These are phyloP conservation scores for Wickerhamomyces sp. DNA, from an alignment of 1,139 yeast species.

Conservation along the genomic window DNA sequence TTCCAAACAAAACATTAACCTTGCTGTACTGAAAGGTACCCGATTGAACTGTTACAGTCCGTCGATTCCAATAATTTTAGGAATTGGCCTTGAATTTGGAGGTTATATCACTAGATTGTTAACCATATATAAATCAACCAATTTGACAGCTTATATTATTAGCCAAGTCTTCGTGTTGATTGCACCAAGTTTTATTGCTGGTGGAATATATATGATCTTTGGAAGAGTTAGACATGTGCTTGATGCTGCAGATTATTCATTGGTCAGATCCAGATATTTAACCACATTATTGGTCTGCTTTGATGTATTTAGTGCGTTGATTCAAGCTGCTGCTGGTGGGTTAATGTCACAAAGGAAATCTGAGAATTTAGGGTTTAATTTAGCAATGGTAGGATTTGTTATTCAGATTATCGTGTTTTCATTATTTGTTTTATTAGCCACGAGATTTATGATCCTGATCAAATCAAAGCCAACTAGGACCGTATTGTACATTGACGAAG, in stretches of 20 bases:
- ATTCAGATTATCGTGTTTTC: not conserved
- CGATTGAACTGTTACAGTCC: not conserved
- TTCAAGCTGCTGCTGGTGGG: not conserved
- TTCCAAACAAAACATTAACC: not conserved
- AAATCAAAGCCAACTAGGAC: not conserved
- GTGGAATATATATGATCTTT: not conserved
- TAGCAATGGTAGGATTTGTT: not conserved
- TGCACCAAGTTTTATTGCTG: not conserved
- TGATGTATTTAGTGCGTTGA: not conserved
- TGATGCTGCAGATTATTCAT: not conserved
- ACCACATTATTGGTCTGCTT: not conserved
- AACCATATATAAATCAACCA: not conserved
- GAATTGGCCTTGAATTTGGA: not conserved
- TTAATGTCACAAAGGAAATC: not conserved
- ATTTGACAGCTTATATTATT: not conserved
- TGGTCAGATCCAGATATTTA: not conserved
- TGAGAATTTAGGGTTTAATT: not conserved
- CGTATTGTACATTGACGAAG: not conserved
- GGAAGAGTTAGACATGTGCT: not conserved
- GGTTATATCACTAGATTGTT: not conserved
- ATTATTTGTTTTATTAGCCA: not conserved
- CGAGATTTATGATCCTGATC: not conserved
- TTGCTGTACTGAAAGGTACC: not conserved
- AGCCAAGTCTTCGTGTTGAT: not conserved
- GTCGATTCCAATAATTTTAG: not conserved